Evolutionary conservation across 495 filamentous ascomycete species (phyloP).

Genomic region (Xylaria venustula): DNA sequence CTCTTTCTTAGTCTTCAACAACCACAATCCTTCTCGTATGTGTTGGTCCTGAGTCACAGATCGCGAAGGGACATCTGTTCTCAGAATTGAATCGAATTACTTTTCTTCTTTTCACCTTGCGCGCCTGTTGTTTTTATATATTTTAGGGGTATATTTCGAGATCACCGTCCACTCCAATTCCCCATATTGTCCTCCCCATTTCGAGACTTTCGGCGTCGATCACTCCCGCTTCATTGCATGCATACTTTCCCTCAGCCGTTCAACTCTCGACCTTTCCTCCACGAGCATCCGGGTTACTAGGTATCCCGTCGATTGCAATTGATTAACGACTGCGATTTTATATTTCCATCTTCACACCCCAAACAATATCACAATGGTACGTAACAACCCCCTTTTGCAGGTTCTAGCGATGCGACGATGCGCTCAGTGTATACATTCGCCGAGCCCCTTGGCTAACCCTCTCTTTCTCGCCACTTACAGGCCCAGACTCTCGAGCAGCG

Average conservation of each 20-base stretch:
- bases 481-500: slow-evolving; percentile 95
- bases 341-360: not conserved
- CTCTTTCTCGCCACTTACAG: slow-evolving; percentile 41
- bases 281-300: not conserved
- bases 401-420: not conserved
- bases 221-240: not conserved
- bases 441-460: not conserved
- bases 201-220: not conserved
- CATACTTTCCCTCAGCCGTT: not conserved
- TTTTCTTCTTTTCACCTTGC: not conserved
- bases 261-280: not conserved
- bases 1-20: not conserved
- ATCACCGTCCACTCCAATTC: not conserved
- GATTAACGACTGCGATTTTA: not conserved
- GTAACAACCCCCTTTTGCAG: not conserved
- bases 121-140: not conserved
- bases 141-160: not conserved
- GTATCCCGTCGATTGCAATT: not conserved
- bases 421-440: not conserved
- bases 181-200: not conserved
- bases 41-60: not conserved
- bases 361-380: slow-evolving; percentile 25
- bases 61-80: slow-evolving; percentile 11
- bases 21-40: not conserved
- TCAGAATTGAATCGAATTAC: slow-evolving; percentile 6